These are phyloP conservation scores for Aspergillus glaucus DNA, from an alignment of 2,329 filamentous ascomycete species.

Conservation along the genomic window DNA sequence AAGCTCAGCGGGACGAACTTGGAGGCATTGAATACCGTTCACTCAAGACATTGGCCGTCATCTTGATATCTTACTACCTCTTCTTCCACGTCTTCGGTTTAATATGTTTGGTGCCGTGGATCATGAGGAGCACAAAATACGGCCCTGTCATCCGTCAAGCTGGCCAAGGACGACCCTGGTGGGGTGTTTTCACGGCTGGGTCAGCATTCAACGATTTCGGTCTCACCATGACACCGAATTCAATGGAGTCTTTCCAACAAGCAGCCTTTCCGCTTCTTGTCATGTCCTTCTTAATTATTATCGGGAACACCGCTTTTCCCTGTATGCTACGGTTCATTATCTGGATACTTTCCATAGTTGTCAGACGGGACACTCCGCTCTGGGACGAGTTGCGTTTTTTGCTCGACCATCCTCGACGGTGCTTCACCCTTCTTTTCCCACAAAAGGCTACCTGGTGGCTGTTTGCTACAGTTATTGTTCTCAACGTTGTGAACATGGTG, in stretches of 20 bases:
- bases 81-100: constrained; percentile 75
- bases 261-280: constrained; percentile 70
- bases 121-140: constrained; percentile 55
- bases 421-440: constrained; percentile 91
- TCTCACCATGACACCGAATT: constrained; percentile 84
- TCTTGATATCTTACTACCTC: constrained; percentile 74
- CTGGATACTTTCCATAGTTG: constrained; percentile 66
- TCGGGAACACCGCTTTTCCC: constrained; percentile 92
- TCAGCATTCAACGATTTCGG: constrained; percentile 95
- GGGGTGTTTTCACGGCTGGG: constrained; percentile 80
- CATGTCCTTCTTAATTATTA: constrained; percentile 80
- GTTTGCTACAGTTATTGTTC: constrained; percentile 71
- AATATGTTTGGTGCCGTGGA: constrained; percentile 72
- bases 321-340: constrained; percentile 92
- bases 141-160: constrained; percentile 56
- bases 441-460: constrained; percentile 92
- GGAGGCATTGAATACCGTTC: constrained; percentile 95
- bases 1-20: constrained; percentile 88
- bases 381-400: constrained; percentile 90
- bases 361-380: constrained; percentile 59
- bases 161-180: constrained; percentile 70
- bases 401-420: constrained; percentile 88
- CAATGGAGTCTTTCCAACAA: constrained; percentile 81
- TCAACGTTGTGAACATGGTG: constrained; percentile 80
- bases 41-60: constrained; percentile 73